A percentile compares a stretch with the other conserved stretches of the same genome.
Conservation (phyloP, 176 grass and related monocot species). For the Hordeum marinum region DNA sequence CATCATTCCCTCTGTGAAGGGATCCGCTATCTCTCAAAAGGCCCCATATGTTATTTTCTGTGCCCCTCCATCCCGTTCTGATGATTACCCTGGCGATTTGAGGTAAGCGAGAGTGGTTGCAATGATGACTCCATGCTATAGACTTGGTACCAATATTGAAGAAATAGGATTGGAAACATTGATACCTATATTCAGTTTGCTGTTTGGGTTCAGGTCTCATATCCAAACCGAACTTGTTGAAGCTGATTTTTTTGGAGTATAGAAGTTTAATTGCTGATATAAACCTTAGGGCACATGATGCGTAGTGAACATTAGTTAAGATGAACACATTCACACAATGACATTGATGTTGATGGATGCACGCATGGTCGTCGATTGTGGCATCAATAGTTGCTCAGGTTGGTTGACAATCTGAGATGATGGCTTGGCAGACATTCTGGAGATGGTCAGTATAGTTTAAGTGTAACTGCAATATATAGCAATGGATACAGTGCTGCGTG, state of each 20-base stretch:
- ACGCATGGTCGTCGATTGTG: neutral
- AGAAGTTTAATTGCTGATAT: neutral
- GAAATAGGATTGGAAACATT: neutral
- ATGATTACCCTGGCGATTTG: conserved; percentile 75
- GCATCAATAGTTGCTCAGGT: neutral
- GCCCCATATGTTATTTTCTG: conserved; percentile 85
- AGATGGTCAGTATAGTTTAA: no score
- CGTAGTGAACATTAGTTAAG: neutral
- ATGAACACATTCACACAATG: neutral
- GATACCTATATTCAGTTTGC: no score
- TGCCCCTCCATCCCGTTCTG: conserved; percentile 63
- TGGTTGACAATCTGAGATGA: neutral
- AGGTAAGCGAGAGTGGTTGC: conserved; percentile 35
- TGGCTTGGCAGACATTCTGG: no score
- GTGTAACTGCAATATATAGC: no score
- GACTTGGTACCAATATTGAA: neutral
- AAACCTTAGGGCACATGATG: neutral
- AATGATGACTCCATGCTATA: conserved; percentile 13
- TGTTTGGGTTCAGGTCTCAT: no score
- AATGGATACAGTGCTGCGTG: no score
- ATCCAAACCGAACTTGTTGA: no score
- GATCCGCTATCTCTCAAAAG: conserved; percentile 49
- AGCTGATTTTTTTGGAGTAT: no score
- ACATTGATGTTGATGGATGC: neutral
- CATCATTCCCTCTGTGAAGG: conserved; percentile 65